phyloP scores from a whole-genome alignment of 176 grass and related monocot genomes.

The Aegilops bicornis region DNA sequence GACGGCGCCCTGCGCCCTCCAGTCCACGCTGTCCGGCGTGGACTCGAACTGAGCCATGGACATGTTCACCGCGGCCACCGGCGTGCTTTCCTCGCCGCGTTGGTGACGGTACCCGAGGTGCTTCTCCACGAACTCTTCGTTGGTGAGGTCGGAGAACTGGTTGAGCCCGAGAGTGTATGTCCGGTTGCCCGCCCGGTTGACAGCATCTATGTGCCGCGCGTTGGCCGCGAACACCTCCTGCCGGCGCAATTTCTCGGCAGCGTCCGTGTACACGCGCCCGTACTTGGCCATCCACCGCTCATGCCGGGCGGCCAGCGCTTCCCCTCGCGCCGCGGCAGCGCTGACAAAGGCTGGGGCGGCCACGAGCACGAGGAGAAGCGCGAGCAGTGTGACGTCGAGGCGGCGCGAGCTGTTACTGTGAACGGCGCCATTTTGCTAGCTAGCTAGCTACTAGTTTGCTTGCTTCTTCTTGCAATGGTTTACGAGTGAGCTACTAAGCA shows the following conservation, averaged over 20 bases:
- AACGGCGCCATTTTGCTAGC: neutral
- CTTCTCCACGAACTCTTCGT: no score
- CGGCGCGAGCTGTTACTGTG: neutral
- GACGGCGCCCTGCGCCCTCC: conserved; percentile 40
- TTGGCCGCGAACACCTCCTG: no score
- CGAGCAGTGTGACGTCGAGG: neutral
- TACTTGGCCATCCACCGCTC: no score
- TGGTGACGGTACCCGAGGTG: neutral
- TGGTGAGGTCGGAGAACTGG: no score
- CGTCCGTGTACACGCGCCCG: no score
- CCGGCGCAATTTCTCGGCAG: no score
- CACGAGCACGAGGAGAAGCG: neutral
- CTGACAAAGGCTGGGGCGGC: neutral
- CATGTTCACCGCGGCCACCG: neutral
- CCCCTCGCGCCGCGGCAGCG: no score
- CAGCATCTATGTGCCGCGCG: no score
- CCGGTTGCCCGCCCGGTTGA: no score
- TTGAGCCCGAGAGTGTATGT: no score
- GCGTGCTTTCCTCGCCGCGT: neutral
- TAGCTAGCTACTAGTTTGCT: neutral
- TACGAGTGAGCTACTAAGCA: neutral
- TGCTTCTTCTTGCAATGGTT: neutral
- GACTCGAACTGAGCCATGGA: neutral
- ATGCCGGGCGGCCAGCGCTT: no score
- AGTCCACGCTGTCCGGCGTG: conserved; percentile 35